Conservation (phyloP, 768 basidiomycete species). For the Sarcomyxa edulis region DNA sequence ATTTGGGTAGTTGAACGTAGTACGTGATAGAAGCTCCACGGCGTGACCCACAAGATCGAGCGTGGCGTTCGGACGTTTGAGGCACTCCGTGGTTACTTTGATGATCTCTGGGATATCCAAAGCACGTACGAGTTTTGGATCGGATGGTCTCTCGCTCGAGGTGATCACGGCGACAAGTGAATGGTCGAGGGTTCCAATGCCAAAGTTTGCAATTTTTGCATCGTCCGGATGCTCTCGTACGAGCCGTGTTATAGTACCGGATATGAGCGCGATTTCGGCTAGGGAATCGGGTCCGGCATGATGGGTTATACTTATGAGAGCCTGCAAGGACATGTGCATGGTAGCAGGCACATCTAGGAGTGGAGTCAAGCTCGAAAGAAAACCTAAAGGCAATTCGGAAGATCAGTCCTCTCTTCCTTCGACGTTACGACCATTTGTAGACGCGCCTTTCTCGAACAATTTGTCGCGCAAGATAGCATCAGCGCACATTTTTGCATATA, state of each 20-base stretch:
- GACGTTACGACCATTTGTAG: background rate
- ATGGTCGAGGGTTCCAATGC: slow-evolving; percentile 48
- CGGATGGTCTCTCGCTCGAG: slow-evolving; percentile 30
- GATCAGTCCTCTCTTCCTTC: background rate
- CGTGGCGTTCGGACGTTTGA: slow-evolving; percentile 37
- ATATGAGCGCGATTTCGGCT: slow-evolving; percentile 43
- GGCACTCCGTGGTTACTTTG: slow-evolving; percentile 32
- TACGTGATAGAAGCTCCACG: slow-evolving; percentile 36
- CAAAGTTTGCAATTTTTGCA: slow-evolving; percentile 40
- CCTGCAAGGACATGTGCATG: slow-evolving; percentile 48
- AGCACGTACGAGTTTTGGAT: slow-evolving; percentile 29
- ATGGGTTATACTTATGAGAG: slow-evolving; percentile 55
- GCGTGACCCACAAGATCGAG: slow-evolving; percentile 47
- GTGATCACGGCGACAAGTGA: slow-evolving; percentile 39
- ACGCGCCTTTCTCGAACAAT: slow-evolving; percentile 56
- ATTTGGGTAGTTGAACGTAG: slow-evolving; percentile 37
- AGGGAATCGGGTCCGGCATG: slow-evolving; percentile 50
- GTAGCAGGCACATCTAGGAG: slow-evolving; percentile 42
- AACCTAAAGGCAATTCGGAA: slow-evolving; percentile 28
- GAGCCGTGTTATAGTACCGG: slow-evolving; percentile 35
- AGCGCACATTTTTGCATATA: slow-evolving; percentile 59
- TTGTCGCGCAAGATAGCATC: slow-evolving; percentile 58
- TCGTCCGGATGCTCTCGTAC: slow-evolving; percentile 49
- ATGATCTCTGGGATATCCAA: slow-evolving; percentile 41
- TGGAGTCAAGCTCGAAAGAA: slow-evolving; percentile 53